Evolutionary conservation across 2,329 filamentous ascomycete genomes (phyloP), one percentile per base, ranked within the genome.

Genomic region (Paecilomyces niveus): DNA sequence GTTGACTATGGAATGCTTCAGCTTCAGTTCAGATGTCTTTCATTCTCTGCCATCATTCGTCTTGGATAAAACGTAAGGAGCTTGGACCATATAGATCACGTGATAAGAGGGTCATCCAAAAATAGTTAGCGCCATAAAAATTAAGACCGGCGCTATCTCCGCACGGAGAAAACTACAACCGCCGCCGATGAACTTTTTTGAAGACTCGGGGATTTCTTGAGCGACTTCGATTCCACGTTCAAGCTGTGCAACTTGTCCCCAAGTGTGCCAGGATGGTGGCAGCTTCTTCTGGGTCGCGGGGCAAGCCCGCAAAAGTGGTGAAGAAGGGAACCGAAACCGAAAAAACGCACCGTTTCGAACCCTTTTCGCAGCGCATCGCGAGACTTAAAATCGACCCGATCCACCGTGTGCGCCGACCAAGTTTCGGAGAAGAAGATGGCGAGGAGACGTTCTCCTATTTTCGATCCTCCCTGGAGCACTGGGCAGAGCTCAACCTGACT

Each of bases 361-460:
- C 90, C 62, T 97, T 97, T 77, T 90, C 88, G 60, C 85, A 88
- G 70, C 94, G 95, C 74, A 90, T 97, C 72, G 85, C 90, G 63
- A 94, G 92, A 74, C 84, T 97, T 70, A 94, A 90, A 76, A 88
- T 99, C 77, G 93, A 99, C 69, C 94, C 94, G 53, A 84, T 99
- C 65, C 91, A 94, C 74, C 88, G 88, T 76, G 89, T 95, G 67
- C 90, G 92, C 75, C 88, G 89, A 45, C 72, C 72, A 85, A 95
- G 78, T 87, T 86, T 94, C 77, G 89, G 92, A 62, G 85, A 88
- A 70, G 87, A 90, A 79, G 88, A 92, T 73, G 81, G 88, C 68
- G 85, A 87, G 60, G 82, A 87, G 22, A 85, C 86, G 29, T 89
- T 89, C n/a, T 97, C 93, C 21, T 94, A 96, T 75, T 92, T 99